These are phyloP conservation scores for Phycomyces nitens DNA, from an alignment of 192 early-diverging fungal species.

Conservation along the genomic window DNA sequence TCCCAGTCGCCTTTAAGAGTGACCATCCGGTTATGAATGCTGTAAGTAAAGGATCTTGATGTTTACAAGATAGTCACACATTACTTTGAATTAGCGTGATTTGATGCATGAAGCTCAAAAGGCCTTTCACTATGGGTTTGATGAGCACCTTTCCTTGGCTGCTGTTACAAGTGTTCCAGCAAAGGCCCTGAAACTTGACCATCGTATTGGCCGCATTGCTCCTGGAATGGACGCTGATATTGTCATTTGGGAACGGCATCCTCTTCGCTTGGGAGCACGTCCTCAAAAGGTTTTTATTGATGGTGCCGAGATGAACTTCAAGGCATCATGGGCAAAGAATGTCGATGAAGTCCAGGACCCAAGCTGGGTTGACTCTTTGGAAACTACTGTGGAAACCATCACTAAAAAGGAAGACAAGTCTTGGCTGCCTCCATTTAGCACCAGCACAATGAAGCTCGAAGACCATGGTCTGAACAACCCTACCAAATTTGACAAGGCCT, in stretches of 20 bases:
- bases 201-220: slow-evolving; percentile 50
- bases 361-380: slow-evolving; percentile 12
- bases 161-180: slow-evolving; percentile 58
- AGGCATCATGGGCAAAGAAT: slow-evolving; percentile 26
- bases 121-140: slow-evolving; percentile 58
- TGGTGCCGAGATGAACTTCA: slow-evolving; percentile 45
- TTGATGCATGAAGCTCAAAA: slow-evolving; percentile 60
- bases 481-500: slow-evolving; percentile 18
- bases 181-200: slow-evolving; percentile 44
- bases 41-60: no score
- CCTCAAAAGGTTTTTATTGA: slow-evolving; percentile 57
- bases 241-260: slow-evolving; percentile 66
- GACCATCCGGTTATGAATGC: slow-evolving; percentile 65
- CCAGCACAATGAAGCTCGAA: slow-evolving; percentile 31
- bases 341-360: slow-evolving; percentile 1
- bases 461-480: slow-evolving; percentile 30
- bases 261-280: slow-evolving; percentile 58
- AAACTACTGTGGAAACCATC: slow-evolving; percentile 2
- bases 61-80: neutral
- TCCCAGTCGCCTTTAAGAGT: slow-evolving; percentile 60
- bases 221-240: slow-evolving; percentile 62
- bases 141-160: slow-evolving; percentile 41
- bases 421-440: slow-evolving; percentile 27
- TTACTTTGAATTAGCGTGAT: slow-evolving; percentile 36
- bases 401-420: slow-evolving; percentile 26